phyloP scores from a whole-genome alignment of 2,329 filamentous ascomycete species.

The Rutstroemia sp. region DNA sequence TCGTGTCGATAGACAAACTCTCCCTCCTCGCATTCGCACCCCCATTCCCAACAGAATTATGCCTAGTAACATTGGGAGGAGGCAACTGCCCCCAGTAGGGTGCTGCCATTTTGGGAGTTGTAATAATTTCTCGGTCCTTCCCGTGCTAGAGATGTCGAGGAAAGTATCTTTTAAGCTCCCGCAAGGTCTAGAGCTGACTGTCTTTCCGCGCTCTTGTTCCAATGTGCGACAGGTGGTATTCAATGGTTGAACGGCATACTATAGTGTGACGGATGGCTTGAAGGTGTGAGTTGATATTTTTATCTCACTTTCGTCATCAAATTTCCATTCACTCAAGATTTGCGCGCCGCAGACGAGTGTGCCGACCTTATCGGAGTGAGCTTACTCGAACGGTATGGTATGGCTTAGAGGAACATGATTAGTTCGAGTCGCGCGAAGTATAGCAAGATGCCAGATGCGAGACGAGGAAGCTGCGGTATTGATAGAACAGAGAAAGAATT shows the following conservation, averaged over 20 bases:
- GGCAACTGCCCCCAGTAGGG: constrained; percentile 53
- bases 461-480: background rate
- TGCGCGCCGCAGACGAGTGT: constrained; percentile 13
- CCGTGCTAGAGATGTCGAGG: background rate
- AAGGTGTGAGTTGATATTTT: constrained; percentile 3
- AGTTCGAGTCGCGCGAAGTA: constrained; percentile 1
- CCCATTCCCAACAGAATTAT: constrained; percentile 31
- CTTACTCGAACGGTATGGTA: constrained; percentile 2
- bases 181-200: background rate
- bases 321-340: constrained; percentile 6
- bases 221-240: background rate
- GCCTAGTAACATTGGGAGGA: constrained; percentile 35
- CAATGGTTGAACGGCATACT: background rate
- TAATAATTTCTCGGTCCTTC: background rate
- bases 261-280: background rate
- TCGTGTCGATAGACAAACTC: constrained; percentile 21
- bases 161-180: background rate
- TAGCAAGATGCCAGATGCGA: constrained; percentile 6
- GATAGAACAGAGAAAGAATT: background rate
- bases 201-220: background rate
- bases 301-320: constrained; percentile 15
- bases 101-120: constrained; percentile 12
- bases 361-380: constrained; percentile 9
- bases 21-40: constrained; percentile 17
- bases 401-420: background rate